phyloP scores from a whole-genome alignment of 768 basidiomycete species.

The Clitopilus hobsonii region DNA sequence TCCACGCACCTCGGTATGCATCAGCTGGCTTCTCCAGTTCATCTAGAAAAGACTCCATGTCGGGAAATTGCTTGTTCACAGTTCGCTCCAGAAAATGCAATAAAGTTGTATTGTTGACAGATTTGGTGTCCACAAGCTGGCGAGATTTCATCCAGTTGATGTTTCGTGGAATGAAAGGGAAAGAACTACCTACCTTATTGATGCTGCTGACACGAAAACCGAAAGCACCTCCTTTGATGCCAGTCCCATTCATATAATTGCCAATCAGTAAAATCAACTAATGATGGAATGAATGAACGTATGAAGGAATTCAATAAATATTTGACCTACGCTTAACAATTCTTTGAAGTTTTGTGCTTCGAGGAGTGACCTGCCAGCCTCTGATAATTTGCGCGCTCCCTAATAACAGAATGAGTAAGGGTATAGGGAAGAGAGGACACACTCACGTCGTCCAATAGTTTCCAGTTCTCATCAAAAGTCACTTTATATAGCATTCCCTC shows the following conservation, averaged over 20 bases:
- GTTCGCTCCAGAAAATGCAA: constrained; percentile 93
- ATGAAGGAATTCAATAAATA: not conserved
- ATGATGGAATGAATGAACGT: not conserved
- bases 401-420: constrained; percentile 22
- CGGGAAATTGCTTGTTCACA: constrained; percentile 80
- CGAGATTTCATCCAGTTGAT: too few relatives aligned
- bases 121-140: constrained; percentile 96
- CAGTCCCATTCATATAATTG: constrained; percentile 97
- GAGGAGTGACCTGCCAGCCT: constrained; percentile 76
- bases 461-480: constrained; percentile 82
- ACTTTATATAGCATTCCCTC: constrained; percentile 95
- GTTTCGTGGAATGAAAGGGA: too few relatives aligned
- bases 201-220: constrained; percentile 97
- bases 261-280: constrained; percentile 90
- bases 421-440: constrained; percentile 4
- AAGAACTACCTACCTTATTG: constrained; percentile 82
- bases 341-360: constrained; percentile 88
- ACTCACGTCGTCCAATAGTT: constrained; percentile 74
- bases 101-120: constrained; percentile 88
- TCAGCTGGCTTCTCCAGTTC: constrained; percentile 88
- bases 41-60: constrained; percentile 83
- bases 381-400: constrained; percentile 77
- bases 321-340: constrained; percentile 66
- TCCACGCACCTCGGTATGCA: constrained; percentile 75
- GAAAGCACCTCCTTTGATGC: constrained; percentile 93